Base-by-base conservation (phyloP, 1,284 basidiomycete species). In the Anthracocystis panici-leucophaei region DNA sequence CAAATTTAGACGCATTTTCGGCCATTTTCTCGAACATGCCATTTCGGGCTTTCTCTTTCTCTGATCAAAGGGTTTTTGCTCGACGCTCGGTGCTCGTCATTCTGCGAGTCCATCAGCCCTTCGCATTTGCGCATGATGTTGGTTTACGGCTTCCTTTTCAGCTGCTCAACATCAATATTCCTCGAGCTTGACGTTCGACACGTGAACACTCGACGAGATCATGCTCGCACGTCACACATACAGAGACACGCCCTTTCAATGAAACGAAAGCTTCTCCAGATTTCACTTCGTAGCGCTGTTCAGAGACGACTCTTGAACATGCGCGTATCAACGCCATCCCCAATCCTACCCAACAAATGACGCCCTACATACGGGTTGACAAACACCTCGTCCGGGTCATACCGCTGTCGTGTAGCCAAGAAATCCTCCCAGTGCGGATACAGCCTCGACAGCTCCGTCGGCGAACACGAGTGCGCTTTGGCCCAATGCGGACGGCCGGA, bases 401-500 rank as follows among this genome's bases (percentile, higher is more conserved):
- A 91, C 12, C 88, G 85, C 46, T 90, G 84, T 44, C 96, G 85
- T 31, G 95, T 90, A 18, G 86, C 82, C 27, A 91, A 86, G 86
- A 95, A 98, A 73, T 94, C 91, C 76, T 90, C 89, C 86, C 96
- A 95, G 64, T 89, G 89, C 31, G 95, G 93, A 86, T 97, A 99
- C 27, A 93, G 87, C 67, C 84, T 83, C 61, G 89, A 88, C 60
- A 97, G 88, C 49, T 88, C 87, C 46, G 89, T 88, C 0, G 92
- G 92, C 48, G 89, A 88, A 57, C 95, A 89, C 23, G 87, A 87
- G 85, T 99, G 96, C 23, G 94, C 90, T 87, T 99, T 99, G 0
- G 95, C 97, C 96, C 96, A 99, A 87, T 99, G 96, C 4, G 96
- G 95, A 60, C 93, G 89, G 9, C 95, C 95, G 51, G 89, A 89